A percentile compares a stretch with the other conserved stretches of the same genome.
Conservation (phyloP, 2,329 filamentous ascomycete species). For the Phyllosticta ampelicida region DNA sequence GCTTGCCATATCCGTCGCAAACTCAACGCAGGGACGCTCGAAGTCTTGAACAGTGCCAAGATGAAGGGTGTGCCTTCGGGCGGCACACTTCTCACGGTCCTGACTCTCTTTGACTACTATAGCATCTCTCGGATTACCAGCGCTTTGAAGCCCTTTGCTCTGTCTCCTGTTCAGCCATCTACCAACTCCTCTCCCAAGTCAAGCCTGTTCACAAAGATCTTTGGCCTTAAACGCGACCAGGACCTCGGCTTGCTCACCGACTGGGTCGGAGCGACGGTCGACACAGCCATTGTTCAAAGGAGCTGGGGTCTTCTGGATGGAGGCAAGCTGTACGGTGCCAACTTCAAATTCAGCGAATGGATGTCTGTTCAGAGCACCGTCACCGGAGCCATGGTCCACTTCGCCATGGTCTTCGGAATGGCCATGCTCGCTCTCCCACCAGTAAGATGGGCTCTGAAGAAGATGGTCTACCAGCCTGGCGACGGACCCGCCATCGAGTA, state of each 20-base stretch:
- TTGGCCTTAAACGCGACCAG: conserved; percentile 43
- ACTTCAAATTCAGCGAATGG: conserved; percentile 49
- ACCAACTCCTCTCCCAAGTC: conserved; percentile 23
- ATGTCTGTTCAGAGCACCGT: conserved; percentile 41
- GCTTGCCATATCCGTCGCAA: conserved; percentile 43
- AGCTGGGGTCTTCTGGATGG: conserved; percentile 44
- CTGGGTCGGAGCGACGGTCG: conserved; percentile 41
- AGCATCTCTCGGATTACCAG: conserved; percentile 36
- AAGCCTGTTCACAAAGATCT: conserved; percentile 28
- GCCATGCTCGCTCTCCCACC: conserved; percentile 41
- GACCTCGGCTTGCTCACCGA: conserved; percentile 50
- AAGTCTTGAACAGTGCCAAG: conserved; percentile 44
- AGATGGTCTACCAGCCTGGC: conserved; percentile 40
- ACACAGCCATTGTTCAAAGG: conserved; percentile 48
- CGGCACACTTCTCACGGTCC: conserved; percentile 52
- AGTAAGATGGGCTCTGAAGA: conserved; percentile 40
- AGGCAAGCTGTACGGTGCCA: conserved; percentile 38
- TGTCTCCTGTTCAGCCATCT: conserved; percentile 35
- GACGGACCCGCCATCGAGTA: conserved; percentile 37
- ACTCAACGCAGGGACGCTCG: conserved; percentile 38
- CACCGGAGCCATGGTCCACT: conserved; percentile 38
- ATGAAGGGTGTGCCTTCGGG: conserved; percentile 41
- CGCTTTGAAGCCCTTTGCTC: conserved; percentile 40
- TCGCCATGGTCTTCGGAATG: conserved; percentile 35
- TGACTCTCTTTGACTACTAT: conserved; percentile 45